Conservation (phyloP, 306 rosid genomes). For the Cicer arietinum region DNA sequence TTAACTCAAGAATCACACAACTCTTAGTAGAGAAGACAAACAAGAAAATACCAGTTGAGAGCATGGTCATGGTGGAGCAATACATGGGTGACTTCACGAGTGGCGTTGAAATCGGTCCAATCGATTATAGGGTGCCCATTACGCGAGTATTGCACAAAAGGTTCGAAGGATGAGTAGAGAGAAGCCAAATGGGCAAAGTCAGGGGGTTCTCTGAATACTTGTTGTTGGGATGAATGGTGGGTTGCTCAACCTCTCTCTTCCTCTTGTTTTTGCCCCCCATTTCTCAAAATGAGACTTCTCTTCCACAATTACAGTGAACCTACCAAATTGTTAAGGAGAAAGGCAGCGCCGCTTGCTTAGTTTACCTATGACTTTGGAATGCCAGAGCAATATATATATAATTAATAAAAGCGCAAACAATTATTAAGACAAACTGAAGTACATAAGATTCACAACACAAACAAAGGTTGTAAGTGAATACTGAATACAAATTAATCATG, state of each 20-base stretch:
- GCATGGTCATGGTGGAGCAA: slow-evolving; percentile 50
- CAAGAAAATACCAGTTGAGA: slow-evolving; percentile 44
- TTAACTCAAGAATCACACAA: too few species aligned
- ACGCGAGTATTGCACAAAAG: slow-evolving; percentile 51
- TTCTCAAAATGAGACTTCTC: background rate
- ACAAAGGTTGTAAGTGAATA: too few species aligned
- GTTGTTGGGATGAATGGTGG: slow-evolving; percentile 66
- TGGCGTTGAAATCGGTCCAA: slow-evolving; percentile 90
- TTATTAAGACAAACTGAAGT: too few species aligned
- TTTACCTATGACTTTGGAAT: too few species aligned
- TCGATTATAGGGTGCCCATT: slow-evolving; percentile 57
- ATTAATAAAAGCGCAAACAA: too few species aligned
- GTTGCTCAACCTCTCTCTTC: slow-evolving; percentile 38
- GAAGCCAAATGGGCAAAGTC: slow-evolving; percentile 77
- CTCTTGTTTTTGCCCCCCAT: slow-evolving; percentile 48
- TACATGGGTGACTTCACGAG: slow-evolving; percentile 69
- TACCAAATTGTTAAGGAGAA: too few species aligned
- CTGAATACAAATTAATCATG: too few species aligned
- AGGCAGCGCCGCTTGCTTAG: too few species aligned
- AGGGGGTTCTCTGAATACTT: slow-evolving; percentile 81
- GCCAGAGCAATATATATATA: too few species aligned
- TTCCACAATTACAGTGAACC: too few species aligned
- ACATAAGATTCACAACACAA: too few species aligned
- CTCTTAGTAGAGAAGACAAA: background rate
- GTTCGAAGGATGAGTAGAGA: slow-evolving; percentile 74